Conservation (phyloP, 495 filamentous ascomycete genomes). For the Lasiosphaeria hispida region DNA sequence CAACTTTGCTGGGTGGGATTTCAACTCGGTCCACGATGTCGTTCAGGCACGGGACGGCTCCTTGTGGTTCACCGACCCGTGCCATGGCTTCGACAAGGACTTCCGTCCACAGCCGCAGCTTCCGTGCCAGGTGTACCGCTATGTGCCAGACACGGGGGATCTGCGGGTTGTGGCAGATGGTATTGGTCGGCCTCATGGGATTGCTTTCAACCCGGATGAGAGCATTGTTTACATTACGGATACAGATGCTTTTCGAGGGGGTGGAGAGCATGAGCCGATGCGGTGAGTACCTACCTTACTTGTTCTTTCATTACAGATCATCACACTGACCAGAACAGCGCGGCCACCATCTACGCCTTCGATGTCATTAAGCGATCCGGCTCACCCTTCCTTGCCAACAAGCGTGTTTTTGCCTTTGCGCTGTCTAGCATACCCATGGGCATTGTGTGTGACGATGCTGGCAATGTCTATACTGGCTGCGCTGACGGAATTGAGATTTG, state of each 20-base stretch:
- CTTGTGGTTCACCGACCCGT: slow-evolving; percentile 53
- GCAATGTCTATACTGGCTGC: slow-evolving; percentile 49
- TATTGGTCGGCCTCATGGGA: slow-evolving; percentile 40
- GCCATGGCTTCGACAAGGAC: slow-evolving; percentile 40
- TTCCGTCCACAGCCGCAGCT: slow-evolving; percentile 42
- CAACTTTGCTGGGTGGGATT: slow-evolving; percentile 41
- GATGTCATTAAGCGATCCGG: slow-evolving; percentile 24
- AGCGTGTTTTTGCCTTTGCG: slow-evolving; percentile 50
- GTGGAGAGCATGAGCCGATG: slow-evolving; percentile 23
- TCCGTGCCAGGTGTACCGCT: slow-evolving; percentile 49
- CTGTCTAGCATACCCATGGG: slow-evolving; percentile 43
- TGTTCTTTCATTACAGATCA: background rate
- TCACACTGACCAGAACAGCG: slow-evolving; percentile 4
- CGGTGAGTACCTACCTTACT: slow-evolving; percentile 8
- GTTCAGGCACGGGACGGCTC: slow-evolving; percentile 35
- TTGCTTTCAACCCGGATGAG: slow-evolving; percentile 40
- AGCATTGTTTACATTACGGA: slow-evolving; percentile 44
- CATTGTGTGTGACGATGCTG: slow-evolving; percentile 42
- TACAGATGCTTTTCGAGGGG: slow-evolving; percentile 29
- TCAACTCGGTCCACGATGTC: slow-evolving; percentile 50
- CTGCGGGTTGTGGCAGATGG: slow-evolving; percentile 46
- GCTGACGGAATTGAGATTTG: slow-evolving; percentile 51
- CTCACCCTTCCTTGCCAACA: slow-evolving; percentile 45
- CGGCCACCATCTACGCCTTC: slow-evolving; percentile 37
- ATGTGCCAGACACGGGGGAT: slow-evolving; percentile 26